These are phyloP conservation scores for Saturnispora halmiae DNA, from an alignment of 805 yeast species.

Conservation along the genomic window DNA sequence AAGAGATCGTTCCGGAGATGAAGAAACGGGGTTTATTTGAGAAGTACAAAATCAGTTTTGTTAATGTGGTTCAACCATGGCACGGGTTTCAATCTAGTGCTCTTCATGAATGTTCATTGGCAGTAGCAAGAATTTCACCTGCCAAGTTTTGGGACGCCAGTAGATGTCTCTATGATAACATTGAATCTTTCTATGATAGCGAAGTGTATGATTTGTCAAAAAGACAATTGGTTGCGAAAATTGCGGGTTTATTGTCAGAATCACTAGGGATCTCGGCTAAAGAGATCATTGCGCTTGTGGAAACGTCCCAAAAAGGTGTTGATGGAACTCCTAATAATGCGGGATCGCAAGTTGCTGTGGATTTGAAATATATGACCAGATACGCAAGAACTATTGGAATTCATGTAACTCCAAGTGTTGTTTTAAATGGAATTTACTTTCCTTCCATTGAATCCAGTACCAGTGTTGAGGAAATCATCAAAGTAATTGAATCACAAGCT, in stretches of 20 bases:
- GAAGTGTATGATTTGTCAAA: slow-evolving; percentile 46
- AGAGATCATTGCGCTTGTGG: slow-evolving; percentile 24
- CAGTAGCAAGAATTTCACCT: slow-evolving; percentile 52
- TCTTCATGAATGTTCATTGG: slow-evolving; percentile 64
- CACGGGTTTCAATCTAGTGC: slow-evolving; percentile 59
- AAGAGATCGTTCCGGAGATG: slow-evolving; percentile 44
- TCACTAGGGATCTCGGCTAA: slow-evolving; percentile 15
- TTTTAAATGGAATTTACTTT: slow-evolving; percentile 57
- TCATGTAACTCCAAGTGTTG: slow-evolving; percentile 79
- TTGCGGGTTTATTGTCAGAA: slow-evolving; percentile 38
- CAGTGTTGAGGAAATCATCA: slow-evolving; percentile 36
- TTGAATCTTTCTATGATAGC: slow-evolving; percentile 51
- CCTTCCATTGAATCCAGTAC: slow-evolving; percentile 55
- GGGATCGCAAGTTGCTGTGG: slow-evolving; percentile 52
- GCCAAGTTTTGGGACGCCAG: slow-evolving; percentile 49
- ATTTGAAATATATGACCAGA: slow-evolving; percentile 65
- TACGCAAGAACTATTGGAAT: slow-evolving; percentile 68
- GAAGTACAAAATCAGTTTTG: slow-evolving; percentile 50
- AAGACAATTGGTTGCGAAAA: slow-evolving; percentile 42
- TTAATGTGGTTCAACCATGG: slow-evolving; percentile 86
- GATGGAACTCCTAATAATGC: slow-evolving; percentile 34
- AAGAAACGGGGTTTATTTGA: slow-evolving; percentile 35
- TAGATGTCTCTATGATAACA: slow-evolving; percentile 45
- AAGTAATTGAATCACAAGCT: slow-evolving; percentile 29
- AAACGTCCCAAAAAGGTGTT: slow-evolving; percentile 18